A percentile compares a stretch with the other conserved stretches of the same genome.
Conservation (phyloP, 2,329 filamentous ascomycete genomes). For the Monilinia fructicola region DNA sequence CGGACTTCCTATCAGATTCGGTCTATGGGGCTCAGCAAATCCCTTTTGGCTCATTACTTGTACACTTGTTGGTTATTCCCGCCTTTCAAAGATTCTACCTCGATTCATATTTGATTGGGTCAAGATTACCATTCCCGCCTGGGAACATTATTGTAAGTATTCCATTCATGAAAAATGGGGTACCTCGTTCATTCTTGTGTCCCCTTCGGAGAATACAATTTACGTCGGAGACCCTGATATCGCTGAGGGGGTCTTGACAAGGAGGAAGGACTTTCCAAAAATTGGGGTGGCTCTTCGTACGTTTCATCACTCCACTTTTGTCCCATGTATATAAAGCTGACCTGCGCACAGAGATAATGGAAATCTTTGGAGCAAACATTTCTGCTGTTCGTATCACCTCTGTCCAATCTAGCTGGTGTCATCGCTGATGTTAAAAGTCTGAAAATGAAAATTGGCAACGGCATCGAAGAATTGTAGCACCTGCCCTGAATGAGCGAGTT, state of each 20-base stretch:
- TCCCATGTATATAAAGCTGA: background rate
- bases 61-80: constrained; percentile 14
- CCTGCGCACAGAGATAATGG: background rate
- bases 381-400: constrained; percentile 1
- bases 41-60: constrained; percentile 24
- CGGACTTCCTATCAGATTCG: constrained; percentile 25
- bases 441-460: constrained; percentile 43
- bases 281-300: constrained; percentile 21
- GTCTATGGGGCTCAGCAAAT: constrained; percentile 22
- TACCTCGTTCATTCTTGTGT: constrained; percentile 24
- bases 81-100: constrained; percentile 20
- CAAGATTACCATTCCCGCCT: constrained; percentile 25
- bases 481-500: constrained; percentile 46
- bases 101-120: constrained; percentile 24
- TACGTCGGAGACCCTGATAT: constrained; percentile 25
- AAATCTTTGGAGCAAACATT: constrained; percentile 7
- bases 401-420: background rate
- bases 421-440: constrained; percentile 35
- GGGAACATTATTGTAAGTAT: constrained; percentile 26
- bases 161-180: constrained; percentile 25
- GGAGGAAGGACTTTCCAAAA: constrained; percentile 23
- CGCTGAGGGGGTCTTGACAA: constrained; percentile 22
- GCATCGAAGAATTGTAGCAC: constrained; percentile 45
- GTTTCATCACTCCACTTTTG: background rate
- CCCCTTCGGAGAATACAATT: constrained; percentile 21